These are phyloP conservation scores for Bruguiera gymnorhiza DNA, from an alignment of 345 rosid species.

Conservation along the genomic window DNA sequence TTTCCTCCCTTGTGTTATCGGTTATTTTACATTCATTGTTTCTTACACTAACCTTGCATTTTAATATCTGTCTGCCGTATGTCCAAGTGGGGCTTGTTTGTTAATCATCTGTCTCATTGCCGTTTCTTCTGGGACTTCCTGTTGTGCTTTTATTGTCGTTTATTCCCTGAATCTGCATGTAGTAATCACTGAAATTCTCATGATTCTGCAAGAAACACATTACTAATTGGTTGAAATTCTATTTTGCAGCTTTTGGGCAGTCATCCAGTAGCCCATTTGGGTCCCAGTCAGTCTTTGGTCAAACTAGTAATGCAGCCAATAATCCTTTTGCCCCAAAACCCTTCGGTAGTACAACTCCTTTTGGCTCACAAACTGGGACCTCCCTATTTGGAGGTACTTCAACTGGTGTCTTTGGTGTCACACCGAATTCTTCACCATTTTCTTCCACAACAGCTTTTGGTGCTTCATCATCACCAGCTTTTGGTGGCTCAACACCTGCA, in stretches of 20 bases:
- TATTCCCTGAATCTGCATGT: no score
- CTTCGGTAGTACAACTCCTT: slow-evolving; percentile 60
- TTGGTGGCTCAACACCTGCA: slow-evolving; percentile 58
- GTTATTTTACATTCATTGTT: no score
- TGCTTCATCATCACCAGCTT: slow-evolving; percentile 66
- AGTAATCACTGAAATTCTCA: no score
- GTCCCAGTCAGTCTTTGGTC: slow-evolving; percentile 69
- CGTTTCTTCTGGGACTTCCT: no score
- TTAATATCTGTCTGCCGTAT: no score
- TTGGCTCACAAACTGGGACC: slow-evolving; percentile 73
- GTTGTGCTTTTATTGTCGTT: no score
- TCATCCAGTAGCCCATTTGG: slow-evolving; percentile 65
- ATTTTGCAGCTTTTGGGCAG: slow-evolving; percentile 75
- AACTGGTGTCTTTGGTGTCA: slow-evolving; percentile 77
- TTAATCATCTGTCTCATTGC: no score
- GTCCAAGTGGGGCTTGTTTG: no score
- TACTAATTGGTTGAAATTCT: not conserved
- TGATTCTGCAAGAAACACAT: no score
- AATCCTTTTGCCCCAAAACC: slow-evolving; percentile 78
- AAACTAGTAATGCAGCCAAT: slow-evolving; percentile 47
- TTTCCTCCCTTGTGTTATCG: no score
- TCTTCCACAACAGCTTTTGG: slow-evolving; percentile 67
- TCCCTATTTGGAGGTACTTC: slow-evolving; percentile 84
- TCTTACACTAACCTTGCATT: no score
- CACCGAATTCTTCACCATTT: slow-evolving; percentile 67